A percentile compares a stretch with the other conserved stretches of the same genome.
Evolutionary conservation across 1,284 basidiomycete species (phyloP).

Genomic region (Cutaneotrichosporon sp.): DNA sequence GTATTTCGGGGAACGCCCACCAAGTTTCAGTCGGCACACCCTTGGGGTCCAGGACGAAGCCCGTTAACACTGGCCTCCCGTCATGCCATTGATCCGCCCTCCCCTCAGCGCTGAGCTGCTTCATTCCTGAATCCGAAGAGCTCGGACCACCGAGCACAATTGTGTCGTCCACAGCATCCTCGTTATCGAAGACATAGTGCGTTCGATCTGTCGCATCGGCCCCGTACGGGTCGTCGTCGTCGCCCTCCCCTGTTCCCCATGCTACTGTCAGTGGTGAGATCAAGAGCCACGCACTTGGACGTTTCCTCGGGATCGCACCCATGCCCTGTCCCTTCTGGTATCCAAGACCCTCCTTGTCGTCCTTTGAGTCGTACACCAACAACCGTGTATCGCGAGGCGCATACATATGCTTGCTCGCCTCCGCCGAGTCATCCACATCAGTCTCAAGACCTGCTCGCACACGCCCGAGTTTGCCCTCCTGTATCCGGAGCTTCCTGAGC

Average conservation of each 20-base stretch:
- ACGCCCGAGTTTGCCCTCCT: conserved; percentile 56
- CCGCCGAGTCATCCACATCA: conserved; percentile 54
- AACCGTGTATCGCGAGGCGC: conserved; percentile 74
- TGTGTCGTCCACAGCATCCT: conserved; percentile 60
- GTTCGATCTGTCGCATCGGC: conserved; percentile 25
- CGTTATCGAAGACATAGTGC: conserved; percentile 65
- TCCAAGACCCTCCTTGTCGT: conserved; percentile 73
- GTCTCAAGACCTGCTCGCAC: conserved; percentile 40
- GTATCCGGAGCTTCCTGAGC: conserved; percentile 64
- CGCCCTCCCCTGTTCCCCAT: conserved; percentile 64
- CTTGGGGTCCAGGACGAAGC: conserved; percentile 67
- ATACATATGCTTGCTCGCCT: conserved; percentile 78
- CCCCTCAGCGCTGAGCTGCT: background rate
- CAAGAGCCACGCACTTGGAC: conserved; percentile 19
- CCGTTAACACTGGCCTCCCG: conserved; percentile 65
- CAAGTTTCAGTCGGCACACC: conserved; percentile 67
- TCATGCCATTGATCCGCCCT: conserved; percentile 58
- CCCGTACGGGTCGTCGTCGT: conserved; percentile 81
- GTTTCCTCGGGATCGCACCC: conserved; percentile 36
- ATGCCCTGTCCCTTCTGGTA: conserved; percentile 64
- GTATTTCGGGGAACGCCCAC: conserved; percentile 75
- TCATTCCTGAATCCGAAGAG: background rate
- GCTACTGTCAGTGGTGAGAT: conserved; percentile 13
- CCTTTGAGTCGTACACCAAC: conserved; percentile 62
- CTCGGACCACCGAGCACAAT: conserved; percentile 32